These are phyloP conservation scores for Barbatosphaeria neglecta DNA, from an alignment of 495 filamentous ascomycete genomes.

Conservation along the genomic window DNA sequence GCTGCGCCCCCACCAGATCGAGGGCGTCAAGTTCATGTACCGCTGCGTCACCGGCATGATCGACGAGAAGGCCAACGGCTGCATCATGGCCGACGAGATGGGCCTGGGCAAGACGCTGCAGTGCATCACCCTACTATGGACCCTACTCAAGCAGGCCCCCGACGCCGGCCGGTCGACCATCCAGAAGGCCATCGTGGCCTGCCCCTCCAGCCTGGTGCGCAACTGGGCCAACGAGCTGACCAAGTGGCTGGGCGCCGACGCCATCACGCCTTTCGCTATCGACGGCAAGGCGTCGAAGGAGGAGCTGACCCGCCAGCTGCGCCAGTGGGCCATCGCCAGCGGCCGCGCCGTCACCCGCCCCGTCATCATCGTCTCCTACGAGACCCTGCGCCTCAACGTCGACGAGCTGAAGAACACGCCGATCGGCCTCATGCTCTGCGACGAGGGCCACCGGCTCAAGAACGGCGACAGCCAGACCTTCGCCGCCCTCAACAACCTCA, in stretches of 20 bases:
- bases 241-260: slow-evolving; percentile 92
- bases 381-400: slow-evolving; percentile 83
- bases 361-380: slow-evolving; percentile 99
- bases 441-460: slow-evolving; percentile 97
- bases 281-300: slow-evolving; percentile 95
- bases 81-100: slow-evolving; percentile 99
- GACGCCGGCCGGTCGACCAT: slow-evolving; percentile 89
- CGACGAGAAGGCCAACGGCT: slow-evolving; percentile 87
- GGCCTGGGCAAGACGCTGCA: slow-evolving; percentile 86
- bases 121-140: slow-evolving; percentile 75
- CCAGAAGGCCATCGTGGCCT: slow-evolving; percentile 97
- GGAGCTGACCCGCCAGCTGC: slow-evolving; percentile 76
- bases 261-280: slow-evolving; percentile 87
- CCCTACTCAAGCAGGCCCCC: slow-evolving; percentile 85
- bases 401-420: slow-evolving; percentile 76
- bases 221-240: slow-evolving; percentile 96
- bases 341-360: slow-evolving; percentile 85
- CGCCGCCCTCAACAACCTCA: slow-evolving; percentile 75
- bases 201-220: slow-evolving; percentile 87
- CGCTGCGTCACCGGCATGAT: slow-evolving; percentile 85
- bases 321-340: slow-evolving; percentile 86
- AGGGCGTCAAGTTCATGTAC: slow-evolving; percentile 98
- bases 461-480: slow-evolving; percentile 96
- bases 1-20: slow-evolving; percentile 90
- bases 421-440: slow-evolving; percentile 92